Evolutionary conservation across 2,329 filamentous ascomycete species (phyloP), one percentile per base, ranked within the genome.

Genomic region (Pseudocercospora ulei): DNA sequence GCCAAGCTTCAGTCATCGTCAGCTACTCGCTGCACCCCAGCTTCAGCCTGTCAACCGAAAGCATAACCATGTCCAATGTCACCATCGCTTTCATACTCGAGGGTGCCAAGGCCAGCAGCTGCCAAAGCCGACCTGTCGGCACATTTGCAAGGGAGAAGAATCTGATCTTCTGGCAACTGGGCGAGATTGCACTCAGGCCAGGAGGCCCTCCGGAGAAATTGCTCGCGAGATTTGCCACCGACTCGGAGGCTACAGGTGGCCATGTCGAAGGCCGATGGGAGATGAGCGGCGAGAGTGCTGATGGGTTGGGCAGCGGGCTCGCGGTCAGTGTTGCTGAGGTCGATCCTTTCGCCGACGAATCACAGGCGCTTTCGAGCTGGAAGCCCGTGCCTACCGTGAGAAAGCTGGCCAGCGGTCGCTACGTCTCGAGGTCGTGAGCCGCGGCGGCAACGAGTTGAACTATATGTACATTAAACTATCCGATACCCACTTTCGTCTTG

Each of bases 251-350:
- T 0, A 76, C 75, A 47, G 75, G 82, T 3, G 85, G 86, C 0
- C 77, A 75, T 38, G 72, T 92, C 5, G 88, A 98, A 59, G 83
- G 83, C 0, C 71, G 79, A 39, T 95, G 87, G 77, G 86, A 94
- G 58, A 65, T 80, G 13, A 59, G 56, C 29, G 71, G 66, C 2
- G 66, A 72, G 24, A 63, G 72, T 19, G 63, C 65, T 9, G 47
- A 57, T 5, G 62, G 54, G 3, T 52, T 73, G 1, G 73, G 73
- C 1, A 80, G 76, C 48, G 77, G 76, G 6, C 73, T 95, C 39
- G 78, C 75, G 3, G 61, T 70, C 5, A 67, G 62, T 38, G 49
- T 72, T 55, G 66, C 65, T 30, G 39, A 72, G 70, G 38, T 46
- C 13, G 78, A 84, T 53, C 82, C 82, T 2, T 87, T 87, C 57